Base-by-base conservation (phyloP, 805 yeast species). In the Sugiyamaella chiloensis region DNA sequence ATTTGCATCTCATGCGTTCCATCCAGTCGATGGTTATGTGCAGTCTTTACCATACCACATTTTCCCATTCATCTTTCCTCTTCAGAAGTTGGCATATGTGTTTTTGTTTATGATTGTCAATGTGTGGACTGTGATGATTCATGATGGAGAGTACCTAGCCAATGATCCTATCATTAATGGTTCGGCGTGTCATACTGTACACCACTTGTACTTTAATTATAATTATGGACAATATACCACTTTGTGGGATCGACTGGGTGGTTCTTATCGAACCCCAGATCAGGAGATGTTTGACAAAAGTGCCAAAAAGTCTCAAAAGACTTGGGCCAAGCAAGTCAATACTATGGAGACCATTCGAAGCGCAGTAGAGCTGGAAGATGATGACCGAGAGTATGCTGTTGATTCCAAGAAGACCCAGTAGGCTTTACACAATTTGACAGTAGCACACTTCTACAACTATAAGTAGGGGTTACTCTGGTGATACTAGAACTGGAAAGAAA, bases 161-260 rank as follows among this genome's bases (percentile, higher is more conserved):
- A 85, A 87, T 67, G 95, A 89, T 66, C 96, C 97, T 5, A 78
- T 88, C 50, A 85, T 93, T 56, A 93, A 93, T 68, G 99, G 99
- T 60, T 90, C 98, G 14, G 99, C 99, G 4, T 91, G 98, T 69
- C 99, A 93, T 72, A 90, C 99, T 1, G 82, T 91, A 41, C 99
- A 93, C 69, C 99, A 93, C 65, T 71, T 93, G 59, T 93, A 93
- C 71, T 93, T 93, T 80, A 91, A 91, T 75, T 93, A 93, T 72
- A 93, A 93, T 74, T 93, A 90, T 65, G 99, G 99, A 32, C 99
- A 93, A 71, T 93, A 91, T 73, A 90, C 98, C 40, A 93, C 99
- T 14, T 73, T 93, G 56, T 93, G 99, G 99, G 99, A 93, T 67
- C 83, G 99, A 70, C 70, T 93, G 49, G 98, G 98, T 44, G 85